These are phyloP conservation scores for Azolla pinnata DNA, from an alignment of 75 land plant genomes.

Conservation along the genomic window DNA sequence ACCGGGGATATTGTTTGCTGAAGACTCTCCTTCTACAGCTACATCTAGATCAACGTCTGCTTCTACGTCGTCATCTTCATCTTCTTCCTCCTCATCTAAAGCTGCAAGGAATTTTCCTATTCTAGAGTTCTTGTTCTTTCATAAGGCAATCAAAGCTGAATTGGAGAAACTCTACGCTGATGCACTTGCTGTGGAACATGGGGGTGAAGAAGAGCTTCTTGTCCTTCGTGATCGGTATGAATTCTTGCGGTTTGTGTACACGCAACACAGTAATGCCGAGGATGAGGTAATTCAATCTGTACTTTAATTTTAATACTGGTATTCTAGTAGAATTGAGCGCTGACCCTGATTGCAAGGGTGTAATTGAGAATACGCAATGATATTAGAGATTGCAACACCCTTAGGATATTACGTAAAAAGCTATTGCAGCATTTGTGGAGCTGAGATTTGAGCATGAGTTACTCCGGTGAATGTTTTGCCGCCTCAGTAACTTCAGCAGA, in stretches of 20 bases:
- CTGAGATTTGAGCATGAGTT: too few relatives aligned
- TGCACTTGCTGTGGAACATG: constrained; percentile 19
- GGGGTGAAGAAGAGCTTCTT: constrained; percentile 13
- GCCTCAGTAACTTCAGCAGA: too few relatives aligned
- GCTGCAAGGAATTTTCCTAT: constrained; percentile 15
- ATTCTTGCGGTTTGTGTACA: constrained; percentile 37
- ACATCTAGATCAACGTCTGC: background rate
- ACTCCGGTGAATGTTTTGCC: too few relatives aligned
- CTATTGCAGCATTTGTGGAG: too few relatives aligned
- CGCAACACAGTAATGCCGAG: constrained; percentile 50
- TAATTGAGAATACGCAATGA: too few relatives aligned
- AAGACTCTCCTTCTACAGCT: background rate
- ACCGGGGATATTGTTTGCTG: background rate
- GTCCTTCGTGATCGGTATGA: constrained; percentile 25
- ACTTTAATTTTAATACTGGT: constrained; percentile 2
- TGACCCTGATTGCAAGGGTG: too few relatives aligned
- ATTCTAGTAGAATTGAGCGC: background rate
- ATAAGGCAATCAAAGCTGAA: constrained; percentile 47
- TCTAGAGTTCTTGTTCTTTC: constrained; percentile 37
- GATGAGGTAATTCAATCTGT: constrained; percentile 37
- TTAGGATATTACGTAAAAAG: too few relatives aligned
- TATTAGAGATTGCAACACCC: too few relatives aligned
- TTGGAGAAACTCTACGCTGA: constrained; percentile 18
- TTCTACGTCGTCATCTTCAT: too few relatives aligned
- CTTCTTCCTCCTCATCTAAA: too few relatives aligned